Evolutionary conservation across 202 grass and related monocot species (phyloP).

Genomic region (Schoenoplectus triqueter): DNA sequence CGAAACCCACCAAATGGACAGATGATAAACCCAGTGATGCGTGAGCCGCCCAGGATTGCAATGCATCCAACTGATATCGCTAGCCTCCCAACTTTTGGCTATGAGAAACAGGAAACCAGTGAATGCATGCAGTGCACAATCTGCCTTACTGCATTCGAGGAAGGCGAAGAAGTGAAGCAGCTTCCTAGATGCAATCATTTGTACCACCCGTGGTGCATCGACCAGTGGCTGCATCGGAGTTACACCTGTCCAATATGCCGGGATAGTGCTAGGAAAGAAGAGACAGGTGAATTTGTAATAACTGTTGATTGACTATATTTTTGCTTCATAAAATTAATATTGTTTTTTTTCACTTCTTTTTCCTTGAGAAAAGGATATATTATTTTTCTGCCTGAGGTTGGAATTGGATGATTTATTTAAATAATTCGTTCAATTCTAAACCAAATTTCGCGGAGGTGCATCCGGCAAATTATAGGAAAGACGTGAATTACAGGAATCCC

Average conservation of each 20-base stretch:
- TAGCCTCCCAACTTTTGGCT: slow-evolving; percentile 30
- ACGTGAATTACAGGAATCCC: too few relatives aligned
- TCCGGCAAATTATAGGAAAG: too few relatives aligned
- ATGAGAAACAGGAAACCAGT: slow-evolving; percentile 14
- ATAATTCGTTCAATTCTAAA: too few relatives aligned
- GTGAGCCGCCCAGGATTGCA: background rate
- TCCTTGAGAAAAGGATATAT: background rate
- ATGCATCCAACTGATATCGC: slow-evolving; percentile 38
- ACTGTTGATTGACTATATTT: background rate
- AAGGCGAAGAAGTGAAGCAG: too few relatives aligned
- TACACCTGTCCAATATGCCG: slow-evolving; percentile 68
- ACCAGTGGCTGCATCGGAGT: slow-evolving; percentile 49
- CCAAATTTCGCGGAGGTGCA: too few relatives aligned
- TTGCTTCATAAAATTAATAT: background rate
- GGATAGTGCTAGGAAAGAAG: slow-evolving; percentile 23
- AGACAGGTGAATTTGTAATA: background rate
- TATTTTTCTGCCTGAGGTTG: too few relatives aligned
- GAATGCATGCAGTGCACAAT: slow-evolving; percentile 46
- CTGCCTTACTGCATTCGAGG: slow-evolving; percentile 46
- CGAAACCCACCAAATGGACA: too few relatives aligned
- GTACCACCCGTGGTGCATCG: slow-evolving; percentile 38
- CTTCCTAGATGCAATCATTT: too few relatives aligned
- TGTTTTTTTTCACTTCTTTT: background rate
- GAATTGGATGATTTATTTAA: too few relatives aligned
- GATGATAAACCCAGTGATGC: background rate